phyloP scores from a whole-genome alignment of 495 filamentous ascomycete species.

The Penicillium coffeae region DNA sequence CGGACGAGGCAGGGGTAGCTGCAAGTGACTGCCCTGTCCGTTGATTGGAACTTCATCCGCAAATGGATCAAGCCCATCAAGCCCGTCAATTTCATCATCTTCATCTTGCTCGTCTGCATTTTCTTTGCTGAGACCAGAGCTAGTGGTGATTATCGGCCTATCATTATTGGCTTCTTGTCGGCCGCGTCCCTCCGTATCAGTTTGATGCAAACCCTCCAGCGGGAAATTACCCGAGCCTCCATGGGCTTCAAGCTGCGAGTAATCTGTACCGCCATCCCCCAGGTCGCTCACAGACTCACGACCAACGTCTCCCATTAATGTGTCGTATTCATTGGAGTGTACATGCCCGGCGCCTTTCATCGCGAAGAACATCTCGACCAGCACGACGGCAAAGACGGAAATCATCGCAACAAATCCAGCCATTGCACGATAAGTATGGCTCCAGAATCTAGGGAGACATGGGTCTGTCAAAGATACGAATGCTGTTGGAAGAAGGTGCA shows the following conservation, averaged over 20 bases:
- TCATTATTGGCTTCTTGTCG: conserved; percentile 11
- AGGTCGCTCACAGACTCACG: conserved; percentile 19
- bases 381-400: conserved; percentile 68
- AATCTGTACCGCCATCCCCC: conserved; percentile 13
- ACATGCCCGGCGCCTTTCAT: conserved; percentile 50
- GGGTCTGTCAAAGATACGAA: conserved; percentile 76
- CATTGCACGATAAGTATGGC: conserved; percentile 66
- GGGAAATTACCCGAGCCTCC: conserved; percentile 19
- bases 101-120: conserved; percentile 26
- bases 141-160: conserved; percentile 1
- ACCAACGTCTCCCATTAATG: conserved; percentile 33
- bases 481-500: conserved; percentile 78
- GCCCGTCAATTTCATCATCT: conserved; percentile 26
- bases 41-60: conserved; percentile 20
- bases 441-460: conserved; percentile 75
- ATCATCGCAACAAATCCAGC: conserved; percentile 76
- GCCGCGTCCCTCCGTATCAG: neutral
- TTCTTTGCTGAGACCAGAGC: neutral
- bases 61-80: conserved; percentile 29
- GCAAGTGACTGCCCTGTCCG: conserved; percentile 10
- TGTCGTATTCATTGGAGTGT: conserved; percentile 45
- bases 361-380: conserved; percentile 73
- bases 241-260: conserved; percentile 21
- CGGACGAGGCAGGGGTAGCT: conserved; percentile 12
- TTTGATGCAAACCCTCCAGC: conserved; percentile 21